phyloP scores from a whole-genome alignment of 1,284 basidiomycete genomes.

The Coniferiporia weirii region DNA sequence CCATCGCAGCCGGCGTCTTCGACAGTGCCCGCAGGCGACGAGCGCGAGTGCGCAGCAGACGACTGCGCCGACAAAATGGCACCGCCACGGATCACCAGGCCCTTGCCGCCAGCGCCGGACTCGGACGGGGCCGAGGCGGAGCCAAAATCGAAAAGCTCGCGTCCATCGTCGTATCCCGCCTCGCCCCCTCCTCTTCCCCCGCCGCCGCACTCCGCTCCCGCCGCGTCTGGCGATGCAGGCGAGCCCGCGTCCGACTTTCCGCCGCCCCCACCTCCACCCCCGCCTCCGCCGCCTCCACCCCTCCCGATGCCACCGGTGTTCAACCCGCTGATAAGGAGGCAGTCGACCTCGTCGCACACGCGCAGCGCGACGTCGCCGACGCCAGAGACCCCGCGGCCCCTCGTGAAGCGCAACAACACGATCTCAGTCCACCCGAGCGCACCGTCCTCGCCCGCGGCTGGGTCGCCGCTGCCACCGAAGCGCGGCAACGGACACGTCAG shows the following conservation, averaged over 20 bases:
- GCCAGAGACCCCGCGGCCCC: not conserved
- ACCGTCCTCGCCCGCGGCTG: not conserved
- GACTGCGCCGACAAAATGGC: conserved; percentile 25
- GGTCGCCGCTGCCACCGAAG: not conserved
- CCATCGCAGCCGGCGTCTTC: not conserved
- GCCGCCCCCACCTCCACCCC: not conserved
- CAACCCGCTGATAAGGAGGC: not conserved
- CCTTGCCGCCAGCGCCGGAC: conserved; percentile 22
- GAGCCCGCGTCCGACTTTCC: not conserved
- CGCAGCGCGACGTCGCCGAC: not conserved
- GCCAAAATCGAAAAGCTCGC: not conserved
- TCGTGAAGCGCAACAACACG: conserved; percentile 1
- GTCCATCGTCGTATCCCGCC: not conserved
- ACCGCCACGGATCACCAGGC: conserved; percentile 29
- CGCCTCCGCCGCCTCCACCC: not conserved
- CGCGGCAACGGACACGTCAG: not conserved
- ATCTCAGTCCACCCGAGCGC: not conserved
- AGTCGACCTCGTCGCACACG: not conserved
- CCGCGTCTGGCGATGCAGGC: not conserved
- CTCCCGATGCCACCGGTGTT: not conserved
- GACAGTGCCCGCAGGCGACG: not conserved
- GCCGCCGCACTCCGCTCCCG: conserved; percentile 1
- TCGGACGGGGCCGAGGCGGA: not conserved
- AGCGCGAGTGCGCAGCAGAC: not conserved
- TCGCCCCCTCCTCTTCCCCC: not conserved